These are phyloP conservation scores for Neofusicoccum umdonicola DNA, from an alignment of 2,329 filamentous ascomycete genomes.

Conservation along the genomic window DNA sequence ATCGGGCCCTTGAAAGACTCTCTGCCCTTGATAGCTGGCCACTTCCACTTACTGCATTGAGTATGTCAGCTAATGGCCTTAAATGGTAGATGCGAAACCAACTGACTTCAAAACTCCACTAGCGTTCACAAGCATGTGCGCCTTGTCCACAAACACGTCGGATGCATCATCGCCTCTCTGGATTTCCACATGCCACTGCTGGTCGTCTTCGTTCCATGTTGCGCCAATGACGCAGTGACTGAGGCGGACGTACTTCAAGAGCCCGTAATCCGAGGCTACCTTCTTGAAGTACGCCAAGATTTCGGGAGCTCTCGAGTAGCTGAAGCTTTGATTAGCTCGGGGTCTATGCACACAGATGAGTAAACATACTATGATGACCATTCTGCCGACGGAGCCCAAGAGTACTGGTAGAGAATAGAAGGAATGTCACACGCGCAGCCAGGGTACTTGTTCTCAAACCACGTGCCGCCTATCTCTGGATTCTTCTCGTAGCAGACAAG, in stretches of 20 bases:
- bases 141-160: slow-evolving; percentile 32
- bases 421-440: slow-evolving; percentile 45
- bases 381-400: neutral
- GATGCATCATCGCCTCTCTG: slow-evolving; percentile 28
- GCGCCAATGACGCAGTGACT: neutral
- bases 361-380: neutral
- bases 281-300: neutral
- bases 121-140: slow-evolving; percentile 45
- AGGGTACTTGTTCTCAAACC: slow-evolving; percentile 45
- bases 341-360: neutral
- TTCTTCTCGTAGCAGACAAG: slow-evolving; percentile 51
- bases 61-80: neutral
- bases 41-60: slow-evolving; percentile 38
- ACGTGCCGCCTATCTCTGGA: slow-evolving; percentile 43
- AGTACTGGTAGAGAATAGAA: neutral
- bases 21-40: slow-evolving; percentile 43
- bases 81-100: no score
- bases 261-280: neutral
- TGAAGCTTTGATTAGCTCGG: slow-evolving; percentile 31
- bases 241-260: neutral
- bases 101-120: slow-evolving; percentile 41
- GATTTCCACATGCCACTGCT: slow-evolving; percentile 40
- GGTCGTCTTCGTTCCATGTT: slow-evolving; percentile 43
- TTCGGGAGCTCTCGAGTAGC: neutral
- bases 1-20: slow-evolving; percentile 44